A percentile compares a stretch with the other conserved stretches of the same genome.
These are phyloP conservation scores for Exophiala phaeomuriformis DNA, from an alignment of 2,329 filamentous ascomycete genomes.

Conservation along the genomic window DNA sequence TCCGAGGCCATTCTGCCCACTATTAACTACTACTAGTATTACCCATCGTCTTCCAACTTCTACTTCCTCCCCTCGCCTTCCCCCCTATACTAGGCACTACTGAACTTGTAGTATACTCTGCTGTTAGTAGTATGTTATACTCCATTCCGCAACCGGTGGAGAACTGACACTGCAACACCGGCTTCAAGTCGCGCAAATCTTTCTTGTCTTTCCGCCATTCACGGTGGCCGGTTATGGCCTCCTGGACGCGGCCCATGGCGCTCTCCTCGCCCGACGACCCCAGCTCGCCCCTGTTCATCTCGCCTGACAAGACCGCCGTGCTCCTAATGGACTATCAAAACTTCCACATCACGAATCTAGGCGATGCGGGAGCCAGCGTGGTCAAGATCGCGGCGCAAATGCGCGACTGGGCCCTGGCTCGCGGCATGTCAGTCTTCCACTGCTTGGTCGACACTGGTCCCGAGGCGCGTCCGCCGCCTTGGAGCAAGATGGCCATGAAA, in stretches of 20 bases:
- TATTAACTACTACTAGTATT: no score
- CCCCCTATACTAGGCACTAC: no score
- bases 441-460: conserved; percentile 23
- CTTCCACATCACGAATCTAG: conserved; percentile 21
- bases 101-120: no score
- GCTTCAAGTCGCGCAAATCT: no score
- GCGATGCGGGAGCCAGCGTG: conserved; percentile 17
- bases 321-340: conserved; percentile 32
- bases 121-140: no score
- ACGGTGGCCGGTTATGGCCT: no score
- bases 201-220: no score
- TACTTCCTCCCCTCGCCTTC: no score
- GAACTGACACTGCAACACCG: no score
- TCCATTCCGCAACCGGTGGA: no score
- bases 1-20: no score
- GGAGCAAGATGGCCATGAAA: conserved; percentile 23
- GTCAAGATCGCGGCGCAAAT: conserved; percentile 24
- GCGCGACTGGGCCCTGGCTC: conserved; percentile 28
- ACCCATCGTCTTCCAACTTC: no score
- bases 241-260: neutral
- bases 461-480: conserved; percentile 20
- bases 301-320: conserved; percentile 28
- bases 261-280: conserved; percentile 10
- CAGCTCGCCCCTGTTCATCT: conserved; percentile 24
- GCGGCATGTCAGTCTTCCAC: conserved; percentile 29